Conservation (phyloP, 495 filamentous ascomycete species). For the Copromyces sp. region DNA sequence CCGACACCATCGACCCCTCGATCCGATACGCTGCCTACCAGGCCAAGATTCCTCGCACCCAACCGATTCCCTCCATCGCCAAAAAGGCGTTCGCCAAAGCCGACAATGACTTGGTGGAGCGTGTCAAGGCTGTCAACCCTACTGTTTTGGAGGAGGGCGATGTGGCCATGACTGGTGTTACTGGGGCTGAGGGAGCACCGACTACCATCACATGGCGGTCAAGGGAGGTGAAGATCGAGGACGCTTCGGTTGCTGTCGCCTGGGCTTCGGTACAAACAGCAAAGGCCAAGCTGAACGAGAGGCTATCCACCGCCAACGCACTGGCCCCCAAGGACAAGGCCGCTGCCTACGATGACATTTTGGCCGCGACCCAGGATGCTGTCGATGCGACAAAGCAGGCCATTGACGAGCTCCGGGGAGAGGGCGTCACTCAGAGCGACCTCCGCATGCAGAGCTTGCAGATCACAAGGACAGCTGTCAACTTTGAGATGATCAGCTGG, state of each 20-base stretch:
- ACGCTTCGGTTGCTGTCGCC: constrained; percentile 80
- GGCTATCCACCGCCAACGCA: constrained; percentile 48
- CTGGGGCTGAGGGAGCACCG: constrained; percentile 49
- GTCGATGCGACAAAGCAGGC: constrained; percentile 87
- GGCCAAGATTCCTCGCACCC: constrained; percentile 69
- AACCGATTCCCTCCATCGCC: constrained; percentile 67
- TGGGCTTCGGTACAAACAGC: constrained; percentile 48
- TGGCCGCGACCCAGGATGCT: constrained; percentile 86
- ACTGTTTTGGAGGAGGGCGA: constrained; percentile 56
- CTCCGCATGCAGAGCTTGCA: constrained; percentile 84
- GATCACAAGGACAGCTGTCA: constrained; percentile 83
- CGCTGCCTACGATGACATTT: constrained; percentile 82
- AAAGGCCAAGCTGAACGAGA: constrained; percentile 44
- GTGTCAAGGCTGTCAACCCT: constrained; percentile 64
- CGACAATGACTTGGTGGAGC: constrained; percentile 49
- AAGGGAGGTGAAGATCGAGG: constrained; percentile 77
- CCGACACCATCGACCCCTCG: constrained; percentile 81
- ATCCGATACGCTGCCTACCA: constrained; percentile 93
- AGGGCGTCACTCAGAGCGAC: constrained; percentile 79
- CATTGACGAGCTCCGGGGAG: constrained; percentile 76
- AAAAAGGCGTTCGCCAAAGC: constrained; percentile 60
- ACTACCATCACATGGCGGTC: constrained; percentile 81
- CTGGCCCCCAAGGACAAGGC: constrained; percentile 50
- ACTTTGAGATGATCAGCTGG: constrained; percentile 90
- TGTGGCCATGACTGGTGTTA: constrained; percentile 41